phyloP scores from a whole-genome alignment of 805 yeast genomes.

The Wickerhamomyces subpelliculosus region DNA sequence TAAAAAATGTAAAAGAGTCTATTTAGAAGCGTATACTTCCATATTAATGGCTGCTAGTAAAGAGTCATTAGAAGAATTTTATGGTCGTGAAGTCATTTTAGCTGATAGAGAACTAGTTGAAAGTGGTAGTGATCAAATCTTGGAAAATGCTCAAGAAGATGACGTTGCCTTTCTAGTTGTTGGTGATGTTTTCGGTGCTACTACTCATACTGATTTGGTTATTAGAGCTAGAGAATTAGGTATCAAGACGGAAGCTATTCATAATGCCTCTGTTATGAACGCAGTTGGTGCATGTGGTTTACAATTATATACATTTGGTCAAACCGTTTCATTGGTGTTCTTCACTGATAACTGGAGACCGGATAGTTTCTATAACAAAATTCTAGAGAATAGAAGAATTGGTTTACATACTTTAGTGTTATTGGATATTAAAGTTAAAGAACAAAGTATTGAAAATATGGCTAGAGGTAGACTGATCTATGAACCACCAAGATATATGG shows the following conservation, averaged over 20 bases:
- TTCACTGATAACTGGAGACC: slow-evolving; percentile 96
- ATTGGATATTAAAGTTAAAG: slow-evolving; percentile 92
- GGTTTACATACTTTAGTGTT: slow-evolving; percentile 89
- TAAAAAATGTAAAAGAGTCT: slow-evolving; percentile 79
- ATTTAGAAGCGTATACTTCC: slow-evolving; percentile 91
- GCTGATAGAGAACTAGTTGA: slow-evolving; percentile 97
- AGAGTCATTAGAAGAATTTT: slow-evolving; percentile 68
- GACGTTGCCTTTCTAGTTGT: slow-evolving; percentile 94
- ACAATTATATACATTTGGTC: slow-evolving; percentile 92
- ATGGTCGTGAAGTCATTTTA: slow-evolving; percentile 75
- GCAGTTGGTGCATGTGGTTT: slow-evolving; percentile 98
- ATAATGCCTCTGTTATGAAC: slow-evolving; percentile 96
- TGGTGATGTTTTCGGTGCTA: slow-evolving; percentile 97
- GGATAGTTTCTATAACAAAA: slow-evolving; percentile 85
- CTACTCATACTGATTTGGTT: slow-evolving; percentile 93
- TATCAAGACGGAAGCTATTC: slow-evolving; percentile 75
- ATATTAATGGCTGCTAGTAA: slow-evolving; percentile 89
- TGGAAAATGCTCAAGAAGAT: slow-evolving; percentile 67
- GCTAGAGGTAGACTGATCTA: slow-evolving; percentile 87
- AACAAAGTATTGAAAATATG: slow-evolving; percentile 90
- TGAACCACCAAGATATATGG: slow-evolving; percentile 97
- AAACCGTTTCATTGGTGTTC: slow-evolving; percentile 93
- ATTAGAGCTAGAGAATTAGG: slow-evolving; percentile 83
- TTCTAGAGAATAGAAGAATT: slow-evolving; percentile 80
- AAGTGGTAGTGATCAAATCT: slow-evolving; percentile 75